Conservation (phyloP, 495 filamentous ascomycete species). For the Umbilicaria muhlenbergii region DNA sequence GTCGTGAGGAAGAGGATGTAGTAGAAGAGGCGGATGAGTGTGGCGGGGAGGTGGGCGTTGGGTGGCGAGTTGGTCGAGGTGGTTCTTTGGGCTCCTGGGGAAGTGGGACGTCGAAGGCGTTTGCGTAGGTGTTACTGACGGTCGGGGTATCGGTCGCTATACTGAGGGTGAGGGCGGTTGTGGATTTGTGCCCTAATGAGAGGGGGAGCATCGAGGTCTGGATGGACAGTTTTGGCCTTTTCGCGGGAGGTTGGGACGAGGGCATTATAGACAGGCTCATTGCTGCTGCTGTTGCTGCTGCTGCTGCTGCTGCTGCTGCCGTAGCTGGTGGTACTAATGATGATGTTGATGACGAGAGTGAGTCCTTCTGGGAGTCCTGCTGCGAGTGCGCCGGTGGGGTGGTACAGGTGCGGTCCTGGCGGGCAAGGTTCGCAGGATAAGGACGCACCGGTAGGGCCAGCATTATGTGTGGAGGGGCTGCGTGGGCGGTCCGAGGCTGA, state of each 20-base stretch:
- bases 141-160: conserved; percentile 56
- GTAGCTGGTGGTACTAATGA: conserved; percentile 11
- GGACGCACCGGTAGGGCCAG: background rate
- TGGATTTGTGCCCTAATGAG: conserved; percentile 33
- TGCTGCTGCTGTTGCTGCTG: conserved; percentile 17
- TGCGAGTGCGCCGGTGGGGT: conserved; percentile 16
- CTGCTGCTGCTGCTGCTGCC: conserved; percentile 11
- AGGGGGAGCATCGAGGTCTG: conserved; percentile 45
- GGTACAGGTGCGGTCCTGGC: conserved; percentile 13
- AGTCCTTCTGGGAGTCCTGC: conserved; percentile 10
- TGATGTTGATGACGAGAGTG: conserved; percentile 10
- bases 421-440: background rate
- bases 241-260: conserved; percentile 24
- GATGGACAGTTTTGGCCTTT: conserved; percentile 64
- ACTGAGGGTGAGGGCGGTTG: conserved; percentile 38
- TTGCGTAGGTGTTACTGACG: conserved; percentile 66
- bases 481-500: too few species aligned
- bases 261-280: conserved; percentile 11
- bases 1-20: conserved; percentile 19
- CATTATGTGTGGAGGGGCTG: too few species aligned
- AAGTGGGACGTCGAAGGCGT: conserved; percentile 56
- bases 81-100: conserved; percentile 21
- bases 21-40: conserved; percentile 11
- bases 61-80: conserved; percentile 24
- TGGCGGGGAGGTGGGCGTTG: conserved; percentile 14